Conservation (phyloP, 331 rosid genomes). For the Dryas integrifolia region DNA sequence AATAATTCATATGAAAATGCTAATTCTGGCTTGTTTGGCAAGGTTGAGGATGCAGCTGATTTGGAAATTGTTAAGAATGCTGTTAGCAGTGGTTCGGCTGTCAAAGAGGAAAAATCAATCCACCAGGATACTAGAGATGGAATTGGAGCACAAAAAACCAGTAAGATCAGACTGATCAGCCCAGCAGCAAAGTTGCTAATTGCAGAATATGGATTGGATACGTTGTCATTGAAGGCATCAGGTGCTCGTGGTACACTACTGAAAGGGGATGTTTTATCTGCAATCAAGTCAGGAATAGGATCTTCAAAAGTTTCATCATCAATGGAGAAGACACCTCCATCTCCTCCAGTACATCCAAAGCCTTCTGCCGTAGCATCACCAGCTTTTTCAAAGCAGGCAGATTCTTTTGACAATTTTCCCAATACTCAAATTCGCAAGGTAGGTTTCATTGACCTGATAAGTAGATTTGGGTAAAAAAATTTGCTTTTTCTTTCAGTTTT, state of each 20-base stretch:
- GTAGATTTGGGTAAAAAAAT: conserved; percentile 9
- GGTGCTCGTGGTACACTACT: conserved; percentile 79
- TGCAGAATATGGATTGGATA: conserved; percentile 74
- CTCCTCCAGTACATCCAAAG: conserved; percentile 44
- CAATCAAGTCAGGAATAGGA: conserved; percentile 70
- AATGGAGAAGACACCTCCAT: conserved; percentile 46
- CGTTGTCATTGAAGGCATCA: conserved; percentile 64
- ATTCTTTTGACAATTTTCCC: conserved; percentile 77
- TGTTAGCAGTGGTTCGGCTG: conserved; percentile 42
- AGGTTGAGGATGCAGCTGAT: conserved; percentile 88
- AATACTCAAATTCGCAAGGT: conserved; percentile 97
- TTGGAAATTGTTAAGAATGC: conserved; percentile 66
- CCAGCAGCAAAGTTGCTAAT: conserved; percentile 91
- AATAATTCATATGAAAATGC: conserved; percentile 21
- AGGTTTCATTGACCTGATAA: conserved; percentile 23
- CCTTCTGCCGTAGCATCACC: conserved; percentile 36
- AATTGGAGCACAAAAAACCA: conserved; percentile 39
- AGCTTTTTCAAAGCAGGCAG: conserved; percentile 50
- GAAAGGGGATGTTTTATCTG: conserved; percentile 89
- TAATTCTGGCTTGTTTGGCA: conserved; percentile 27
- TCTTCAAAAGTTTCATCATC: conserved; percentile 51
- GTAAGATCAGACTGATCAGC: conserved; percentile 54
- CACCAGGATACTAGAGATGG: conserved; percentile 39
- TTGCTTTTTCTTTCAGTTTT: background rate
- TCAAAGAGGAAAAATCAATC: conserved; percentile 51